Evolutionary conservation across 2,329 filamentous ascomycete genomes (phyloP), one percentile per base, ranked within the genome.

Genomic region (Fusarium begoniae): DNA sequence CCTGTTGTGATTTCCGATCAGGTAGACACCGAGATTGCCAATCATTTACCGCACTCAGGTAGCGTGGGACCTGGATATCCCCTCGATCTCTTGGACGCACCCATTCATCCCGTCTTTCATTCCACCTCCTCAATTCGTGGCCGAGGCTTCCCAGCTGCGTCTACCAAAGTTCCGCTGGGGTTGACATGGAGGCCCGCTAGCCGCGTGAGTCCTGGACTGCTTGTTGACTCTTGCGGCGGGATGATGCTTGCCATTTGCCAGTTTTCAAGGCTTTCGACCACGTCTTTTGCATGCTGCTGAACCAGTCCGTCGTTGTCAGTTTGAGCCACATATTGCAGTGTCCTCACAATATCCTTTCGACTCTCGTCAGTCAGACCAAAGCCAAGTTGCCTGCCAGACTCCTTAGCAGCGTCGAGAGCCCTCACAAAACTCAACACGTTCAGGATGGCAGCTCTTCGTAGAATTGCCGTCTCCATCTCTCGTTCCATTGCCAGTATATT

Each of bases 281-380:
- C 90, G 75, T 91, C 91, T 38, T 82, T 83, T 6, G 91, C 91
- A 80, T 94, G 92, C 75, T 91, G 87, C 70, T 87, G 87, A 17
- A 93, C 92, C 47, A 95, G 82, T 1, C 88, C 91, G 78, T 95
- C 93, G 30, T 85, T 87, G 80, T 95, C 93, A 30, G 90, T 91
- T 44, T 83, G 85, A 12, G 86, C 85, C n/a, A 93, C 85, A 80
- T 94, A 94, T 58, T 82, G 81, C 45, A 94, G 79, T 15, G 91
- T 88, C 54, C 88, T 85, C 75, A 87, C 81, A n/a, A 94, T 87
- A 62, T 94, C 90, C 35, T 87, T 85, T 57, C 89, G 85, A 76
- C 88, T 91, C 69, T 85, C 82, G 22, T 86, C 84, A 5, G 85
- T 87, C 47, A 91, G 82, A 3, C 87, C 88, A 68, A 91, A 90